Conservation (phyloP, 108 stramenopile genomes). For the Cyclostephanos invisitatus region DNA sequence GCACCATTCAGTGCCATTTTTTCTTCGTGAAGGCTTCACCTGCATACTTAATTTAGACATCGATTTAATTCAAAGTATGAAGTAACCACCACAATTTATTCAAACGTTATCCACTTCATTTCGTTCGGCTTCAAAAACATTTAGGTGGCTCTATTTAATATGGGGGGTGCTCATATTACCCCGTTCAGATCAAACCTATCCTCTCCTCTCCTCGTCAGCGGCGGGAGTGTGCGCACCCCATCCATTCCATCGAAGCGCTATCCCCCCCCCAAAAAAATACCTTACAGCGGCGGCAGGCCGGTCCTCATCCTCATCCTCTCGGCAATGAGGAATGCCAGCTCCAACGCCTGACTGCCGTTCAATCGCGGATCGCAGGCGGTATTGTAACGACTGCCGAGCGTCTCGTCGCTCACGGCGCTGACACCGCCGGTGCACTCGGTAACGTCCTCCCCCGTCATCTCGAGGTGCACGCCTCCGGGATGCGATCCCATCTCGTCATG, state of each 20-base stretch:
- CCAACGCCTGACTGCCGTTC: slow-evolving; percentile 97
- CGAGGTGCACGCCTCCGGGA: slow-evolving; percentile 96
- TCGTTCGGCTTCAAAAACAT: too few species aligned
- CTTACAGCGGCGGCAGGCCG: slow-evolving; percentile 74
- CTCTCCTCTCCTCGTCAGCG: neutral
- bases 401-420: slow-evolving; percentile 81
- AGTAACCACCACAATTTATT: neutral
- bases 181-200: neutral
- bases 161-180: neutral
- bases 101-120: neutral
- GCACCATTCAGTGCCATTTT: too few species aligned
- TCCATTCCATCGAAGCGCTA: neutral
- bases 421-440: slow-evolving; percentile 98
- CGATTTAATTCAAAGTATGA: too few species aligned
- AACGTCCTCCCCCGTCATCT: slow-evolving; percentile 98
- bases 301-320: slow-evolving; percentile 90
- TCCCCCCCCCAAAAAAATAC: neutral
- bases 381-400: slow-evolving; percentile 82
- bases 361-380: slow-evolving; percentile 98
- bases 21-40: too few species aligned
- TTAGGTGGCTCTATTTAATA: neutral
- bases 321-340: slow-evolving; percentile 96
- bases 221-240: neutral
- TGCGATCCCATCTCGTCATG: slow-evolving; percentile 97
- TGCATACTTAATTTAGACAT: too few species aligned